Evolutionary conservation across 192 early-diverging fungal genomes (phyloP).

Genomic region (Irineochytrium annulatum): DNA sequence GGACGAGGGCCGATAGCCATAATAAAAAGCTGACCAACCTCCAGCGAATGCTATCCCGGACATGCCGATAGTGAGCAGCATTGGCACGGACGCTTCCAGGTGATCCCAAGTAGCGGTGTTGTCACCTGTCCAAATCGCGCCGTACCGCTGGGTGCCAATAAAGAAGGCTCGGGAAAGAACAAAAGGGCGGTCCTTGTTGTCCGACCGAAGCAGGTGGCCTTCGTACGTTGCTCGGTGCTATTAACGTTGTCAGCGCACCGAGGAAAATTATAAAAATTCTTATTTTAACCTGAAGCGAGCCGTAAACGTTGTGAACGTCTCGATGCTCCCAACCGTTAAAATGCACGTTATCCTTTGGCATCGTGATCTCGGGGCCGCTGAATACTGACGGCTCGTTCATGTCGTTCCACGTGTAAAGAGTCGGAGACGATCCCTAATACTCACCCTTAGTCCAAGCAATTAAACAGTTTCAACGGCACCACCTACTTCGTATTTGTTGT

Average conservation of each 20-base stretch:
- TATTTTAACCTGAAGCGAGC: constrained; percentile 51
- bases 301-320: constrained; percentile 92
- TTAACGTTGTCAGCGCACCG: background rate
- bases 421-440: constrained; percentile 63
- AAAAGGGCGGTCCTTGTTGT: constrained; percentile 72
- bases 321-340: constrained; percentile 87
- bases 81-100: constrained; percentile 74
- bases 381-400: constrained; percentile 99
- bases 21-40: background rate
- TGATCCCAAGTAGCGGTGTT: constrained; percentile 89
- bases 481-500: constrained; percentile 65
- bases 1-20: no score
- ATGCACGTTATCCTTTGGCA: constrained; percentile 91
- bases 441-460: background rate
- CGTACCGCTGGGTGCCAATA: constrained; percentile 90
- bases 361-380: constrained; percentile 94
- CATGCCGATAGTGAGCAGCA: constrained; percentile 83
- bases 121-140: constrained; percentile 98
- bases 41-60: constrained; percentile 88
- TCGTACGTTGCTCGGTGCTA: constrained; percentile 81
- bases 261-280: background rate
- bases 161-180: constrained; percentile 95
- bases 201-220: constrained; percentile 58
- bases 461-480: background rate
- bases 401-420: constrained; percentile 95